A percentile compares a stretch with the other conserved stretches of the same genome.
These are phyloP conservation scores for Diplodia scrobiculata DNA, from an alignment of 2,329 filamentous ascomycete species.

Conservation along the genomic window DNA sequence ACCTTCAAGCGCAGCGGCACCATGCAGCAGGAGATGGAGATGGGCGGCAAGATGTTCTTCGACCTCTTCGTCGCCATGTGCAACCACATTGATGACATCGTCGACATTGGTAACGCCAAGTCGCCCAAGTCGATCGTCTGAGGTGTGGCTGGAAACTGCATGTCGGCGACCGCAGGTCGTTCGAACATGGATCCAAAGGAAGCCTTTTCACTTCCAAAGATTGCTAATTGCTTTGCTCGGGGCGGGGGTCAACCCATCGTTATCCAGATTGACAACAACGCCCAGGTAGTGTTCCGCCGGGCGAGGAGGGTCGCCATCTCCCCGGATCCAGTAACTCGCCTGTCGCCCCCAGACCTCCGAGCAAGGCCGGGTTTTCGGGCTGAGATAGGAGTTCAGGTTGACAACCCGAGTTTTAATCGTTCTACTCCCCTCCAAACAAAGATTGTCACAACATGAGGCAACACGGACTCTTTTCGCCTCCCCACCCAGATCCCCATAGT, in stretches of 20 bases:
- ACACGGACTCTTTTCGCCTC: conserved; percentile 1
- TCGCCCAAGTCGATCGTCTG: conserved; percentile 46
- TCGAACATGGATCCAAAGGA: conserved; percentile 2
- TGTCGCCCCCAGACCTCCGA: conserved; percentile 1
- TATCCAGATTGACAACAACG: conserved; percentile 15
- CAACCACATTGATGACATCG: conserved; percentile 96
- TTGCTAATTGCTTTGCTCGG: conserved; percentile 14
- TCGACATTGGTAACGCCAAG: conserved; percentile 63
- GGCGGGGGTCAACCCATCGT: not conserved
- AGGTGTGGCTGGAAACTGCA: conserved; percentile 28
- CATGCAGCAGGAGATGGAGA: conserved; percentile 98
- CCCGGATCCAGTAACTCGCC: not conserved
- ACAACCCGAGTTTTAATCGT: conserved; percentile 4
- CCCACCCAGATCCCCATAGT: conserved; percentile 4
- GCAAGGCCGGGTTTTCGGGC: conserved; percentile 3
- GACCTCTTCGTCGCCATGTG: conserved; percentile 98
- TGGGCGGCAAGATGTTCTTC: conserved; percentile 92
- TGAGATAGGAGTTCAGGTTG: conserved; percentile 18
- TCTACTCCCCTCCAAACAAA: conserved; percentile 8
- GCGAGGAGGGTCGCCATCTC: conserved; percentile 19
- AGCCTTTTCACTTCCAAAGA: conserved; percentile 5
- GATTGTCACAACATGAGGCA: conserved; percentile 21
- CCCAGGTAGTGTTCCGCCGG: not conserved
- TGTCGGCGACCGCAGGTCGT: conserved; percentile 10
- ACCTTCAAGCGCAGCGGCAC: conserved; percentile 98